These are phyloP conservation scores for Ophiobolus disseminans DNA, from an alignment of 2,329 filamentous ascomycete genomes.

Conservation along the genomic window DNA sequence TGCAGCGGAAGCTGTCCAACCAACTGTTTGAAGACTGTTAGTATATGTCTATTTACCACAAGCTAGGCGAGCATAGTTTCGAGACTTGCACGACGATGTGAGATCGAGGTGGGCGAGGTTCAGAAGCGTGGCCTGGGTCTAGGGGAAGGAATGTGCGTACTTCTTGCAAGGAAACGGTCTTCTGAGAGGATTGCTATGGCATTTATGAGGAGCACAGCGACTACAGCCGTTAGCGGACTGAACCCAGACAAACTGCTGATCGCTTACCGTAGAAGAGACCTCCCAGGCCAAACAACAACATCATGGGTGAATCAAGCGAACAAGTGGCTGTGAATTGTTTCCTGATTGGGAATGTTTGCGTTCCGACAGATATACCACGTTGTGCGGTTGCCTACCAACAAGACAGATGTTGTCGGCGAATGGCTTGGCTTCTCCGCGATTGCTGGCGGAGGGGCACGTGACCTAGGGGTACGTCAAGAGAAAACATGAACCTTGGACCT, in stretches of 20 bases:
- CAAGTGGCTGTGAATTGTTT: neutral
- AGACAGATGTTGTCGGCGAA: constrained; percentile 1
- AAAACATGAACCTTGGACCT: too few relatives aligned
- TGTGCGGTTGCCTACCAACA: constrained; percentile 1
- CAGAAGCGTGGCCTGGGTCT: neutral
- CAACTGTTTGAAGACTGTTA: constrained; percentile 63
- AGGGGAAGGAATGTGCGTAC: constrained; percentile 53
- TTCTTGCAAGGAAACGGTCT: constrained; percentile 89
- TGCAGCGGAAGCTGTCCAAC: constrained; percentile 70
- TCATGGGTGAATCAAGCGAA: constrained; percentile 40
- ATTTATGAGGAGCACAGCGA: constrained; percentile 88
- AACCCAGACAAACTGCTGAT: constrained; percentile 11
- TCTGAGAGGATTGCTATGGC: constrained; percentile 92
- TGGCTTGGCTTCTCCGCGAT: constrained; percentile 2
- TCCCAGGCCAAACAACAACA: constrained; percentile 74
- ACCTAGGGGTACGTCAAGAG: too few relatives aligned
- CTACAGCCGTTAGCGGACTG: constrained; percentile 53
- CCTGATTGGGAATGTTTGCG: neutral
- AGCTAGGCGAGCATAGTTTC: neutral
- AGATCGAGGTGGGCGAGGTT: neutral
- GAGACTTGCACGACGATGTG: neutral
- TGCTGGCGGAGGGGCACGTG: neutral
- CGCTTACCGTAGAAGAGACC: constrained; percentile 74
- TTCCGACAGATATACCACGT: neutral
- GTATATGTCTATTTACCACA: neutral